phyloP scores from a whole-genome alignment of 2,329 filamentous ascomycete species.

The Talaromyces sp. region DNA sequence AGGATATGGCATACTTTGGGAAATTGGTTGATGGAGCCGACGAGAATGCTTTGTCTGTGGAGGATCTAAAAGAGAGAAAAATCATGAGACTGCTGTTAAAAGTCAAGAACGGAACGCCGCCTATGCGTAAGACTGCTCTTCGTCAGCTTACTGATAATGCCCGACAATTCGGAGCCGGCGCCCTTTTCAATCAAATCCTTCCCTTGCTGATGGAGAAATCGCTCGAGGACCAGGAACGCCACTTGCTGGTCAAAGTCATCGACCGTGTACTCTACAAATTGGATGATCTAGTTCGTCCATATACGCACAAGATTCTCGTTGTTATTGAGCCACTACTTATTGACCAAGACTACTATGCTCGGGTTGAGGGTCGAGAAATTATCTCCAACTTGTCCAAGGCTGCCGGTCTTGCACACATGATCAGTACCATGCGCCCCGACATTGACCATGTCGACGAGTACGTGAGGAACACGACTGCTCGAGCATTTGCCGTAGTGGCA shows the following conservation, averaged over 20 bases:
- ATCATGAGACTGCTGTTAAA: constrained; percentile 96
- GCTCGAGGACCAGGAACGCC: constrained; percentile 93
- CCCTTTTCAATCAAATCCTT: constrained; percentile 95
- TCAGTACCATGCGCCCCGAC: constrained; percentile 97
- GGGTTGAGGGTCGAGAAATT: constrained; percentile 96
- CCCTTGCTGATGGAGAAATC: constrained; percentile 98
- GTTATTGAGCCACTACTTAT: constrained; percentile 99
- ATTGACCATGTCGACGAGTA: constrained; percentile 99
- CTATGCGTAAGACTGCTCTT: constrained; percentile 96
- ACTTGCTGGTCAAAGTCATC: constrained; percentile 97
- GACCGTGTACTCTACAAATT: constrained; percentile 98
- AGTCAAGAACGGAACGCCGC: constrained; percentile 98
- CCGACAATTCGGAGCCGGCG: constrained; percentile 86
- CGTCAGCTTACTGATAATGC: constrained; percentile 97
- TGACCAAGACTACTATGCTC: constrained; percentile 98
- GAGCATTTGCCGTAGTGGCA: constrained; percentile 94
- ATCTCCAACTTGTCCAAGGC: constrained; percentile 98
- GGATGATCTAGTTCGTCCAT: constrained; percentile 91
- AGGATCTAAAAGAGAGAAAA: constrained; percentile 95
- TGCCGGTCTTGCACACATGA: constrained; percentile 96
- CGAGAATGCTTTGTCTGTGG: constrained; percentile 84
- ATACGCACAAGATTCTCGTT: constrained; percentile 96
- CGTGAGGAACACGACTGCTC: constrained; percentile 92
- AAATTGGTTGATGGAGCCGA: constrained; percentile 93
- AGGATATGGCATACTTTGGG: constrained; percentile 98